phyloP scores from a whole-genome alignment of 345 rosid genomes.

The Boechera divaricarpa region DNA sequence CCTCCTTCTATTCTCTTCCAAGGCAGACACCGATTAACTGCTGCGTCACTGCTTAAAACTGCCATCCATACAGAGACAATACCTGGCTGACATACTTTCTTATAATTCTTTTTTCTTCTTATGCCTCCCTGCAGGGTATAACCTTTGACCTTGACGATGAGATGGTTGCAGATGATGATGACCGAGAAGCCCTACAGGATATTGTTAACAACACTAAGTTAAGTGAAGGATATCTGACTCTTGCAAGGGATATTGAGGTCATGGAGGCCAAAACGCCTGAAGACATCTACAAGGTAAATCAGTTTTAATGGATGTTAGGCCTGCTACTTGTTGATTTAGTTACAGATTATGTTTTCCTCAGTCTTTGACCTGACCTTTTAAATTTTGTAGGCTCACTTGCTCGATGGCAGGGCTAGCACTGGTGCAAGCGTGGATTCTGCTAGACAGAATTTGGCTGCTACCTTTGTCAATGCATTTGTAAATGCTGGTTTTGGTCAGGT shows the following conservation, averaged over 20 bases:
- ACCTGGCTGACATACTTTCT: constrained; percentile 9
- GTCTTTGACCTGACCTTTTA: constrained; percentile 28
- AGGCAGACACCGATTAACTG: constrained; percentile 10
- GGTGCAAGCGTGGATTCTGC: constrained; percentile 92
- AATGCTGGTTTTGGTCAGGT: constrained; percentile 99
- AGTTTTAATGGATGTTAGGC: constrained; percentile 20
- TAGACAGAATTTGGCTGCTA: constrained; percentile 94
- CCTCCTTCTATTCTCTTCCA: neutral
- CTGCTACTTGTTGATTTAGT: constrained; percentile 7
- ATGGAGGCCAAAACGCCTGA: constrained; percentile 99
- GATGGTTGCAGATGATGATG: constrained; percentile 70
- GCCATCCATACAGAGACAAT: neutral
- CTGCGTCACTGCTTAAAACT: constrained; percentile 28
- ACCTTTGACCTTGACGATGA: constrained; percentile 80
- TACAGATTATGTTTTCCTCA: constrained; percentile 9
- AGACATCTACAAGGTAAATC: constrained; percentile 87
- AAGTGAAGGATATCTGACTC: constrained; percentile 95
- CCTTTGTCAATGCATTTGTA: constrained; percentile 98
- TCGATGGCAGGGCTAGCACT: constrained; percentile 92
- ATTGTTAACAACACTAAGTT: constrained; percentile 80
- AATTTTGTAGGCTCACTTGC: constrained; percentile 81
- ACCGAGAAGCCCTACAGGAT: constrained; percentile 76
- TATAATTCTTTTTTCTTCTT: constrained; percentile 6
- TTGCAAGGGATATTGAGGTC: constrained; percentile 98
- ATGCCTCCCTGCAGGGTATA: constrained; percentile 61